A percentile compares a stretch with the other conserved stretches of the same genome.
phyloP scores from a whole-genome alignment of 2,329 filamentous ascomycete species.

The Monosporascus sp. region DNA sequence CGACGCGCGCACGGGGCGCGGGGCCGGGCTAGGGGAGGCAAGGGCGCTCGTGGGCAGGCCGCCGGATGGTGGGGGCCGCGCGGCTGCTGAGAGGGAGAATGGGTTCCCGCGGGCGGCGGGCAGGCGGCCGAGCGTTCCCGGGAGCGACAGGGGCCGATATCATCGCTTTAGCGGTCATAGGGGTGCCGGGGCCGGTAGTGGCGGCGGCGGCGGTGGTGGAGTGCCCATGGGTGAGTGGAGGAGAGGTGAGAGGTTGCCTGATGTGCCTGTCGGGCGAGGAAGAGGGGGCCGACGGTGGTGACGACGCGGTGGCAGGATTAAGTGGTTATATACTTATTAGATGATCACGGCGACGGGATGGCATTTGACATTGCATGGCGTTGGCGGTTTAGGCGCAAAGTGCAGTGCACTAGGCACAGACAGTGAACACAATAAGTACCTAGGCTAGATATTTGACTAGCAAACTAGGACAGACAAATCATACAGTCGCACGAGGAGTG shows the following conservation, averaged over 20 bases:
- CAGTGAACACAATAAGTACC: no score
- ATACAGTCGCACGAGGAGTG: no score
- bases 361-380: background rate
- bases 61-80: slow-evolving; percentile 21
- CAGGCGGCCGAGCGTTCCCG: slow-evolving; percentile 30
- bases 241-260: slow-evolving; percentile 57
- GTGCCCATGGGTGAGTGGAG: slow-evolving; percentile 59
- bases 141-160: slow-evolving; percentile 33
- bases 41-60: slow-evolving; percentile 18
- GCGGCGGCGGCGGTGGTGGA: slow-evolving; percentile 33
- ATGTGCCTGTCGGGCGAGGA: slow-evolving; percentile 34
- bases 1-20: slow-evolving; percentile 39
- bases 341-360: no score
- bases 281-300: slow-evolving; percentile 41
- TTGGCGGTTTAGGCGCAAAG: background rate
- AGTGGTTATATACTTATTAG: background rate
- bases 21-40: slow-evolving; percentile 31
- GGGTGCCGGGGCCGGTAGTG: slow-evolving; percentile 41
- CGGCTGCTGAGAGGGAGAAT: slow-evolving; percentile 32
- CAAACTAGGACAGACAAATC: no score
- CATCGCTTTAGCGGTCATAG: slow-evolving; percentile 38
- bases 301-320: slow-evolving; percentile 15
- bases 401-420: no score
- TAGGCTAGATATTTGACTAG: no score
- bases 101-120: slow-evolving; percentile 36